Evolutionary conservation across 2,329 filamentous ascomycete genomes (phyloP), one percentile per base, ranked within the genome.

Genomic region (Ambrosiella xylebori): DNA sequence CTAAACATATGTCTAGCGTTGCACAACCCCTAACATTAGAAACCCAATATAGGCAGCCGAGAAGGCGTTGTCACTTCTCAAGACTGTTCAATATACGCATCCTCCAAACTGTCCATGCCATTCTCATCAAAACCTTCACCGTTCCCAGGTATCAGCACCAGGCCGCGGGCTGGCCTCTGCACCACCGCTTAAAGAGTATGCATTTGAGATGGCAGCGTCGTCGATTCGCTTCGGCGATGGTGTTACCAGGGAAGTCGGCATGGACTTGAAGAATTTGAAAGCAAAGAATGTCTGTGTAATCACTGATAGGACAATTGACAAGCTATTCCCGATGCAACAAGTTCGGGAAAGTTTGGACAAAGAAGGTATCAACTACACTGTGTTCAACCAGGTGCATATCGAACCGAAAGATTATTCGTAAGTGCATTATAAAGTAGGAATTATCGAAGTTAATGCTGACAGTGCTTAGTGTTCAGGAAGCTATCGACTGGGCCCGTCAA

Each of bases 201-300:
- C 93, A 12, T 98, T 98, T 68, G 93, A 98, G 70, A 95, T 98
- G 91, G 93, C 93, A 0, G 89, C 93, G 1, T 95, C 88, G 1
- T 88, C 85, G 36, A 96, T 98, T 66, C 82, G 93, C 11, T 98
- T 97, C 65, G 93, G 93, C 0, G 88, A 88, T 0, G 93, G 93
- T 5, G 86, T 85, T 59, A 98, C 93, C 27, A 88, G 88, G 70
- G 93, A 98, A 71, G 89, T 98, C 17, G 93, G 93, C 63, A 97
- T 97, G 93, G 93, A 98, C 71, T 84, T 97, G 64, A 85, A 82
- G 71, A 97, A 98, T 68, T 78, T 98, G 76, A 86, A 86, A 12
- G 83, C 85, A 6, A 86, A 88, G 73, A 83, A 82, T 50, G 91
- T 98, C 59, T 87, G 88, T 68, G 87, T 98, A 4, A 89, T 98